A percentile compares a stretch with the other conserved stretches of the same genome.
These are phyloP conservation scores for Epichloe uncinata DNA, from an alignment of 2,329 filamentous ascomycete species.

Conservation along the genomic window DNA sequence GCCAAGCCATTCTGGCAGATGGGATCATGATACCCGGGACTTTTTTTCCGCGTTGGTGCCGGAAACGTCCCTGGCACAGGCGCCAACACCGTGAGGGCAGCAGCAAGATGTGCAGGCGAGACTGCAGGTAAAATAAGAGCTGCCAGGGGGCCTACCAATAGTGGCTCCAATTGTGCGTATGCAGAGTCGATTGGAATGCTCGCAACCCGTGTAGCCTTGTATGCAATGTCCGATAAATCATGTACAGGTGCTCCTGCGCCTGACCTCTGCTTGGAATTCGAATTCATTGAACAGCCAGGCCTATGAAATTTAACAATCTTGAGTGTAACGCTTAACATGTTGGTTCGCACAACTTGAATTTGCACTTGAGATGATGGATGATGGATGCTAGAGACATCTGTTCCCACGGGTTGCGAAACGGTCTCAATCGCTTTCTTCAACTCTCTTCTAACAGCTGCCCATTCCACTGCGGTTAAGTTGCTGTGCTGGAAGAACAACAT, in stretches of 20 bases:
- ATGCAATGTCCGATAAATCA: slow-evolving; percentile 41
- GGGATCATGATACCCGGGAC: slow-evolving; percentile 69
- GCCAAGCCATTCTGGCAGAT: slow-evolving; percentile 67
- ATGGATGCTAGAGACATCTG: slow-evolving; percentile 15
- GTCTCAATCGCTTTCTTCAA: slow-evolving; percentile 28
- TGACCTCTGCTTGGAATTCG: slow-evolving; percentile 18
- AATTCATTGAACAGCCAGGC: slow-evolving; percentile 27
- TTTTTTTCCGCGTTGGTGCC: slow-evolving; percentile 60
- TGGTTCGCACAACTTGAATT: slow-evolving; percentile 74
- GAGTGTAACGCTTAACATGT: slow-evolving; percentile 76
- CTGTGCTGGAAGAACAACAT: slow-evolving; percentile 71
- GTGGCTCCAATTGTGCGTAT: slow-evolving; percentile 52
- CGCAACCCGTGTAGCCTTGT: slow-evolving; percentile 30
- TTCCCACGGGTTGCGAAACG: slow-evolving; percentile 22
- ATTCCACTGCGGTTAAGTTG: slow-evolving; percentile 56
- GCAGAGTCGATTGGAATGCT: slow-evolving; percentile 24
- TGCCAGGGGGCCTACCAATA: slow-evolving; percentile 72
- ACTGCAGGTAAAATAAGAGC: slow-evolving; percentile 70
- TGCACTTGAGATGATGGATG: slow-evolving; percentile 51
- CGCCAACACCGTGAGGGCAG: slow-evolving; percentile 63
- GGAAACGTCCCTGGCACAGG: slow-evolving; percentile 63
- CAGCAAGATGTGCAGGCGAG: slow-evolving; percentile 71
- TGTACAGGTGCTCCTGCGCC: slow-evolving; percentile 25
- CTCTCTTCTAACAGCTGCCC: slow-evolving; percentile 31
- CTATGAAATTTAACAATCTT: slow-evolving; percentile 76